Evolutionary conservation across 805 yeast species (phyloP).

Genomic region (Pichia deserticola): DNA sequence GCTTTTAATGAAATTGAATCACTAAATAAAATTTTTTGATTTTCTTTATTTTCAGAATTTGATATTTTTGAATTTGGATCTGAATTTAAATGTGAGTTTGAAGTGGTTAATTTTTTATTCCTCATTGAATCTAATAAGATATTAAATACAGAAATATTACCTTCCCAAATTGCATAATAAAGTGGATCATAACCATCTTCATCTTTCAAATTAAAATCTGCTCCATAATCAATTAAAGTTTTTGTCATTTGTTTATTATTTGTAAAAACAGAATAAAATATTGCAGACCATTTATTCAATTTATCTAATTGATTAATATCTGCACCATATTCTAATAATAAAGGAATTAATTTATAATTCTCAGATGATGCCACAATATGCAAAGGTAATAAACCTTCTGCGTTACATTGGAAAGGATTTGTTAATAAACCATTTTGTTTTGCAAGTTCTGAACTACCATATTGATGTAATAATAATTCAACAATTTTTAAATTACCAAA

Average conservation of each 20-base stretch:
- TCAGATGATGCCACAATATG: slow-evolving; percentile 89
- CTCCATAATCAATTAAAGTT: slow-evolving; percentile 66
- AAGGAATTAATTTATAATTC: slow-evolving; percentile 56
- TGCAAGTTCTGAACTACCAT: slow-evolving; percentile 24
- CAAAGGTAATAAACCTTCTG: slow-evolving; percentile 82
- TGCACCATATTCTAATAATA: slow-evolving; percentile 65
- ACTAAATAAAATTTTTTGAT: neutral
- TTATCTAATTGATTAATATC: slow-evolving; percentile 75
- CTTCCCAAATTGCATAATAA: slow-evolving; percentile 91
- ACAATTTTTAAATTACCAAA: slow-evolving; percentile 70
- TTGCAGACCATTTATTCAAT: slow-evolving; percentile 88
- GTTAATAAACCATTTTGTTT: slow-evolving; percentile 23
- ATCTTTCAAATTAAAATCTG: slow-evolving; percentile 60
- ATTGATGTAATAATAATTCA: slow-evolving; percentile 44
- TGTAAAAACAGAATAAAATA: slow-evolving; percentile 82
- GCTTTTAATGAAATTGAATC: slow-evolving; percentile 7
- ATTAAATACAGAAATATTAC: slow-evolving; percentile 76
- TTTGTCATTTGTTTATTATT: slow-evolving; percentile 69
- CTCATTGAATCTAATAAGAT: slow-evolving; percentile 40
- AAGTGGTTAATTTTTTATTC: neutral
- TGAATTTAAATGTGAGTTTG: too few relatives aligned
- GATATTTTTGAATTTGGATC: neutral
- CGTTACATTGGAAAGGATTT: slow-evolving; percentile 53
- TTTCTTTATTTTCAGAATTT: neutral
- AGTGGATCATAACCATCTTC: slow-evolving; percentile 75